Percentiles rank a stretch among this genome's conserved stretches.
Conservation (phyloP, 768 basidiomycete species). For the Naganishia vishniacii region DNA sequence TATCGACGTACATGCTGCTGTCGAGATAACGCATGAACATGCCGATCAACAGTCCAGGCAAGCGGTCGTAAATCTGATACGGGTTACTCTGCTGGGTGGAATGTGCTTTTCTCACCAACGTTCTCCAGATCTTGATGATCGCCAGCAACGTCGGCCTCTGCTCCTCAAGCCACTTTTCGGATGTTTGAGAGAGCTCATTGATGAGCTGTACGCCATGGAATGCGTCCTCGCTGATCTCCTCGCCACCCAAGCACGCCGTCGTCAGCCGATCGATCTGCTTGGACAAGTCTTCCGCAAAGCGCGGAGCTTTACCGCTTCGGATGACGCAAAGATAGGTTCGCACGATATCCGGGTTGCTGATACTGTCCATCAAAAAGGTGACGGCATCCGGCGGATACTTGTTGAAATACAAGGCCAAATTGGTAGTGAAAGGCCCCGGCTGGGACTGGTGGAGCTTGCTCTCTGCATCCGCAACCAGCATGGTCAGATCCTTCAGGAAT, state of each 20-base stretch:
- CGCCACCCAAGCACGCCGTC: conserved; percentile 42
- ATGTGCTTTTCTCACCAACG: conserved; percentile 41
- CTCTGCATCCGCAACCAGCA: conserved; percentile 84
- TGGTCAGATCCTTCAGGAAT: conserved; percentile 81
- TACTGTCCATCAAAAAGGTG: conserved; percentile 72
- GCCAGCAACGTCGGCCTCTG: conserved; percentile 65
- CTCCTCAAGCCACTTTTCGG: conserved; percentile 67
- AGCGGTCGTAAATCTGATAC: conserved; percentile 41
- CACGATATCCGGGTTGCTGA: conserved; percentile 72
- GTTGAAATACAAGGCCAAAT: conserved; percentile 82
- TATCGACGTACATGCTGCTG: conserved; percentile 48
- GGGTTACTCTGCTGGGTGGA: conserved; percentile 35
- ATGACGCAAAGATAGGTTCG: conserved; percentile 79
- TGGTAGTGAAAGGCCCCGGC: conserved; percentile 85
- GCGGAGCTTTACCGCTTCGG: conserved; percentile 69
- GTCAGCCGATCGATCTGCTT: conserved; percentile 46
- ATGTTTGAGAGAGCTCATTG: conserved; percentile 64
- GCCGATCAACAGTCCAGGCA: conserved; percentile 59
- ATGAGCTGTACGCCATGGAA: conserved; percentile 70
- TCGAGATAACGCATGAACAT: conserved; percentile 61
- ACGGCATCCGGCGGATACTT: conserved; percentile 80
- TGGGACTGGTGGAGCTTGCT: conserved; percentile 83
- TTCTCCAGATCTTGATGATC: conserved; percentile 67
- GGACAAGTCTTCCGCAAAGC: conserved; percentile 49
- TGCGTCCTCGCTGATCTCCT: conserved; percentile 54